A percentile compares a stretch with the other conserved stretches of the same genome.
Evolutionary conservation across 257 asterid genomes (phyloP).

Genomic region (Solanum peruvianum): DNA sequence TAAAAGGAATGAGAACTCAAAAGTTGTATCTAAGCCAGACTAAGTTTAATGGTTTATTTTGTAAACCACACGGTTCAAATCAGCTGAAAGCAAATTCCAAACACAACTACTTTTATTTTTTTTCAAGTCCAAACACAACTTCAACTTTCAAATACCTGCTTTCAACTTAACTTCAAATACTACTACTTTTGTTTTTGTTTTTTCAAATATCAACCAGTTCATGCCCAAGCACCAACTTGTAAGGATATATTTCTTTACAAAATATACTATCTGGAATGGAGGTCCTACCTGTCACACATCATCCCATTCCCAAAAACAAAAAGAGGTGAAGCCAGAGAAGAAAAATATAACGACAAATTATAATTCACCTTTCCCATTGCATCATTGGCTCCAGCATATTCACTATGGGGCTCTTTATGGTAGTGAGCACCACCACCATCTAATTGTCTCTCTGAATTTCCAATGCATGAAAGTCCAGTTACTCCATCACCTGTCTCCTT

Average conservation of each 20-base stretch:
- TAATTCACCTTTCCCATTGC: not conserved
- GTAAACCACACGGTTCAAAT: not conserved
- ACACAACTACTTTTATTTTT: not conserved
- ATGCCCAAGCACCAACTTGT: not conserved
- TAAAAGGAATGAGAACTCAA: not conserved
- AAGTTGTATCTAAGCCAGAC: not conserved
- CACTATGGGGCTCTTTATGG: not conserved
- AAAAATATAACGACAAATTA: not conserved
- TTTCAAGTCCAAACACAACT: not conserved
- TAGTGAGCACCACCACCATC: not conserved
- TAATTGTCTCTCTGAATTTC: conserved; percentile 14
- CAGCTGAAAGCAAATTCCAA: not conserved
- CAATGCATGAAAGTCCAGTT: conserved; percentile 13
- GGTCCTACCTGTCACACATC: not conserved
- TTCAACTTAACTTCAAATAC: not conserved
- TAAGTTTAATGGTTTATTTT: not conserved
- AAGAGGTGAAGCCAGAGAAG: not conserved
- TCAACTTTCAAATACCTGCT: not conserved
- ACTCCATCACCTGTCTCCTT: conserved; percentile 13
- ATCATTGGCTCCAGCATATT: not conserved
- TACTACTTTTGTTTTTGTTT: not conserved
- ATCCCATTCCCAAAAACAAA: not conserved
- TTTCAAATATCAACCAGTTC: not conserved
- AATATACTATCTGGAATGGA: not conserved
- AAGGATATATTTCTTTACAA: not conserved